These are phyloP conservation scores for Dryadomyces sulphureus DNA, from an alignment of 2,329 filamentous ascomycete genomes.

Conservation along the genomic window DNA sequence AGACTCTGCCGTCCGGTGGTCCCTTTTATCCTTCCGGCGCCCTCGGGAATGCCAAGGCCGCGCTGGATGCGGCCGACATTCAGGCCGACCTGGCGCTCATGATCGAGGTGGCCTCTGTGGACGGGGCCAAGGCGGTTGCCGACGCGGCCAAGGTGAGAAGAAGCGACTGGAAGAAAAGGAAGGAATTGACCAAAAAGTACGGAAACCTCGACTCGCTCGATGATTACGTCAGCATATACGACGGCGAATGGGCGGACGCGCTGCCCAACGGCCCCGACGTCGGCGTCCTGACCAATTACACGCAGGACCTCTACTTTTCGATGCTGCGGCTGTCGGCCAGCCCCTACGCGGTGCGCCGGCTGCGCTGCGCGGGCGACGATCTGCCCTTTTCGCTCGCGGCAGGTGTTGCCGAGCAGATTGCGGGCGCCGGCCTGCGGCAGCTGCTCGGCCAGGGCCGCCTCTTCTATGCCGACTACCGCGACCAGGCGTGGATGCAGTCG, in stretches of 20 bases:
- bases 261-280: slow-evolving; percentile 20
- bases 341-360: slow-evolving; percentile 22
- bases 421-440: slow-evolving; percentile 16
- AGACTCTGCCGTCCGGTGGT: slow-evolving; percentile 2
- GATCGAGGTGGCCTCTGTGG: neutral
- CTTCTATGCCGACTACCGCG: slow-evolving; percentile 26
- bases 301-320: slow-evolving; percentile 29
- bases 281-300: slow-evolving; percentile 28
- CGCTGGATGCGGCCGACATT: slow-evolving; percentile 5
- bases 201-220: slow-evolving; percentile 17
- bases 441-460: slow-evolving; percentile 23
- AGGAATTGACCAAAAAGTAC: slow-evolving; percentile 9
- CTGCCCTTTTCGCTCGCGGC: slow-evolving; percentile 24
- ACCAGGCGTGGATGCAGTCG: slow-evolving; percentile 17
- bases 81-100: neutral
- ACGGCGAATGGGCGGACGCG: slow-evolving; percentile 23
- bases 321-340: slow-evolving; percentile 30
- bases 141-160: neutral
- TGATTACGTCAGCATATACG: slow-evolving; percentile 26
- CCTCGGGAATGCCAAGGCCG: slow-evolving; percentile 6
- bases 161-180: neutral
- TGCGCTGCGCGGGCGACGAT: slow-evolving; percentile 15
- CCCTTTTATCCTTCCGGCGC: slow-evolving; percentile 8
- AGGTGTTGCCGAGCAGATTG: slow-evolving; percentile 15
- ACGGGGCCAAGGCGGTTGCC: neutral